Evolutionary conservation across 2,329 filamentous ascomycete species (phyloP).

Genomic region (Leptodontidium sp.): DNA sequence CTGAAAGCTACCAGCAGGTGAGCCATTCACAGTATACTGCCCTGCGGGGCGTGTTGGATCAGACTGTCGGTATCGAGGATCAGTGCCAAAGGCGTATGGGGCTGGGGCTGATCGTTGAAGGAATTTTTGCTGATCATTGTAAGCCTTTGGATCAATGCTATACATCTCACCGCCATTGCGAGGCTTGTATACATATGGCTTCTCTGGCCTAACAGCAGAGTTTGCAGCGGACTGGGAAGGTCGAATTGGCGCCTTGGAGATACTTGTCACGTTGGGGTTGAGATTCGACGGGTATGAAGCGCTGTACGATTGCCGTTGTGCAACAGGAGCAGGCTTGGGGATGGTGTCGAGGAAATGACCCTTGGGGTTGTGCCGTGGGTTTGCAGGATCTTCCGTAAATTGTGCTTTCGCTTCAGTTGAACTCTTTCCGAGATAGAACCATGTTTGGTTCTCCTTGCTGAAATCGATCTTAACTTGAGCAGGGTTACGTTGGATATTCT

Average conservation of each 20-base stretch:
- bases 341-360: constrained; percentile 78
- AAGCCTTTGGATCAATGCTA: constrained; percentile 45
- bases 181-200: constrained; percentile 64
- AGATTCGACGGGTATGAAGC: constrained; percentile 44
- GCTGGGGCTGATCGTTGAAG: constrained; percentile 42
- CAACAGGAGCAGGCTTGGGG: constrained; percentile 58
- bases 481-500: constrained; percentile 63
- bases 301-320: constrained; percentile 48
- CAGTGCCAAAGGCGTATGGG: constrained; percentile 44
- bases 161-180: constrained; percentile 40
- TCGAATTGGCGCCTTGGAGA: constrained; percentile 47
- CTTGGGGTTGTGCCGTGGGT: constrained; percentile 68
- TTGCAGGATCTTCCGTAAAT: constrained; percentile 80
- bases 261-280: constrained; percentile 38
- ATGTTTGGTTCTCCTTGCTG: constrained; percentile 76
- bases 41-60: constrained; percentile 12
- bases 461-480: constrained; percentile 76
- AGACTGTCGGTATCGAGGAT: constrained; percentile 40
- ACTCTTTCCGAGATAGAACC: constrained; percentile 85
- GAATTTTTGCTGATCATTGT: constrained; percentile 46
- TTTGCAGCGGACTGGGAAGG: constrained; percentile 41
- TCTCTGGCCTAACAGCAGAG: constrained; percentile 50
- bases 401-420: constrained; percentile 92
- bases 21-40: constrained; percentile 7
- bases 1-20: background rate